Evolutionary conservation across 169 alveolate species (phyloP).

Genomic region (Pseudocohnilembus persalinus): DNA sequence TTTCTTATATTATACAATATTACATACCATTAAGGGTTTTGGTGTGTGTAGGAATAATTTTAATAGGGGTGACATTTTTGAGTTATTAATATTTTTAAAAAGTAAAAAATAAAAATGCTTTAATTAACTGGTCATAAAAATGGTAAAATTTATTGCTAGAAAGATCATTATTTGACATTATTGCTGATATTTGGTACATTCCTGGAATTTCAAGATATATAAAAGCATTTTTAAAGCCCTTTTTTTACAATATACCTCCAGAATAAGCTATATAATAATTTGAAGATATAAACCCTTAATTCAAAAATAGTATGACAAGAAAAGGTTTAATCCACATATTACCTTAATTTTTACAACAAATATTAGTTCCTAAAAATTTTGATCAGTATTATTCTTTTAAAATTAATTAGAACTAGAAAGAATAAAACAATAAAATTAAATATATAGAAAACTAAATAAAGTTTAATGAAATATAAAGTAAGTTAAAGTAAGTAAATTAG

Average conservation of each 20-base stretch:
- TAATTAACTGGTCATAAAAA: not conserved
- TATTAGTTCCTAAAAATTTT: not conserved
- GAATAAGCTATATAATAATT: conserved; percentile 19
- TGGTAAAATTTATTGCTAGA: conserved; percentile 7
- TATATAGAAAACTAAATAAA: not conserved
- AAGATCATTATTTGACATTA: conserved; percentile 25
- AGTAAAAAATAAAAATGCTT: not conserved
- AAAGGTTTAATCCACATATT: conserved; percentile 22
- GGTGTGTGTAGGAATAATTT: not conserved
- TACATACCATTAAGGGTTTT: not conserved
- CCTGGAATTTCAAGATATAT: conserved; percentile 25
- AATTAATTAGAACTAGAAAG: no score
- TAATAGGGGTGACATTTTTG: not conserved
- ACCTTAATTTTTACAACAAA: conserved; percentile 1
- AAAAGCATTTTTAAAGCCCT: conserved; percentile 17
- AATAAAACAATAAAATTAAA: no score
- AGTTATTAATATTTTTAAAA: no score
- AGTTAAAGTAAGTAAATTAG: not conserved
- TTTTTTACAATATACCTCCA: conserved; percentile 22
- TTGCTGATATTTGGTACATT: conserved; percentile 33
- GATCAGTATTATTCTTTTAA: not conserved
- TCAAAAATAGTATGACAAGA: conserved; percentile 1
- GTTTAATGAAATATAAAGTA: no score
- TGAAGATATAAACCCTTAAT: conserved; percentile 28
- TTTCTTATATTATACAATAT: not conserved